Percentiles rank a stretch among this genome's conserved stretches.
Evolutionary conservation across 768 basidiomycete species (phyloP).

Genomic region (Pleurotus platypus): DNA sequence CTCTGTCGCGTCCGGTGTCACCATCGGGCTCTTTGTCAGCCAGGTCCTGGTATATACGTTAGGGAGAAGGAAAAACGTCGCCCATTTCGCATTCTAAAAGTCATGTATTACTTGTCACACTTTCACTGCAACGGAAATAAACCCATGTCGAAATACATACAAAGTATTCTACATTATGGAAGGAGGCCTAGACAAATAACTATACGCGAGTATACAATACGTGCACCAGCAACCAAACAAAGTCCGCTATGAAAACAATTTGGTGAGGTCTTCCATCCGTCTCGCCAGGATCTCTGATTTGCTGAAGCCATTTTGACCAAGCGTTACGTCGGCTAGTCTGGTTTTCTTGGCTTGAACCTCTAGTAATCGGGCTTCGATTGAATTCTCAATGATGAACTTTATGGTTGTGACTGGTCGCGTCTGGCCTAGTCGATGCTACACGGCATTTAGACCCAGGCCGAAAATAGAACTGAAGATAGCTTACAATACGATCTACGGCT

Average conservation of each 20-base stretch:
- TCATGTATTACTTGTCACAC: too few relatives aligned
- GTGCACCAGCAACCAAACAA: neutral
- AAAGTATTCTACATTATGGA: neutral
- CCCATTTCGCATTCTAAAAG: constrained; percentile 68
- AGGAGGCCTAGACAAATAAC: neutral
- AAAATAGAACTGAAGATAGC: neutral
- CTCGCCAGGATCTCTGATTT: constrained; percentile 86
- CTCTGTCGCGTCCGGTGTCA: constrained; percentile 80
- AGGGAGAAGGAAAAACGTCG: constrained; percentile 68
- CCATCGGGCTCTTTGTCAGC: constrained; percentile 79
- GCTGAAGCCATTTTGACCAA: constrained; percentile 73
- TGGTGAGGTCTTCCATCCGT: constrained; percentile 82
- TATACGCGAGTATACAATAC: neutral
- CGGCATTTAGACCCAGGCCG: constrained; percentile 4
- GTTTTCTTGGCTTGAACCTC: constrained; percentile 96
- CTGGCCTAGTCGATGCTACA: constrained; percentile 93
- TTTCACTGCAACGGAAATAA: neutral
- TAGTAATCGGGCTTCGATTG: constrained; percentile 89
- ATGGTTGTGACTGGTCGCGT: constrained; percentile 87
- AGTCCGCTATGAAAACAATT: constrained; percentile 56
- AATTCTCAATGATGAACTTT: constrained; percentile 91
- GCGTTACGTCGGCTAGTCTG: constrained; percentile 89
- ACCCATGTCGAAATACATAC: constrained; percentile 1
- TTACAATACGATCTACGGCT: constrained; percentile 94
- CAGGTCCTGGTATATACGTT: constrained; percentile 78